A percentile compares a stretch with the other conserved stretches of the same genome.
phyloP scores from a whole-genome alignment of 805 yeast genomes.

The Sugiyamaella floridensis region DNA sequence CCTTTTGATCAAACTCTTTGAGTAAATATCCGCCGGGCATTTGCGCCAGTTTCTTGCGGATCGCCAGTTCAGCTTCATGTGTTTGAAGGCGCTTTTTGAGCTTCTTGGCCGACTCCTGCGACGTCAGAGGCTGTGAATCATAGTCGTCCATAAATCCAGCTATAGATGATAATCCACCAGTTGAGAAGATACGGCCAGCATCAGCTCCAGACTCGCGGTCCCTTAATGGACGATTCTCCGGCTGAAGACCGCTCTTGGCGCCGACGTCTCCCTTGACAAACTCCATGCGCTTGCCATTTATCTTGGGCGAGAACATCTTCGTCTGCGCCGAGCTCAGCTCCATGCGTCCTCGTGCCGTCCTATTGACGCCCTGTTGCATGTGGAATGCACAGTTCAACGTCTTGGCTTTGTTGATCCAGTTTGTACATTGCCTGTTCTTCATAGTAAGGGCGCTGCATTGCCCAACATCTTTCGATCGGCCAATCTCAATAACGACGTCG shows the following conservation, averaged over 20 bases:
- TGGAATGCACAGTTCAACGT: conserved; percentile 67
- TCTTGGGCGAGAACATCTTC: conserved; percentile 51
- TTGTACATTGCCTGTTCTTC: conserved; percentile 48
- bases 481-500: conserved; percentile 63
- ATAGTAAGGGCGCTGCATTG: conserved; percentile 49
- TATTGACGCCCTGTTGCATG: conserved; percentile 47
- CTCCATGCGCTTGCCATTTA: conserved; percentile 16
- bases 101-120: conserved; percentile 25
- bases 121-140: neutral
- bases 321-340: conserved; percentile 60
- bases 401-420: conserved; percentile 50
- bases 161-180: neutral
- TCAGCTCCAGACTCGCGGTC: neutral
- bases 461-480: conserved; percentile 60
- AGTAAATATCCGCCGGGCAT: conserved; percentile 23
- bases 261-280: neutral
- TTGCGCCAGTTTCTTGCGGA: conserved; percentile 31
- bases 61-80: conserved; percentile 24
- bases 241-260: conserved; percentile 8
- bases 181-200: conserved; percentile 14
- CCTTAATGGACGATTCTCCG: neutral
- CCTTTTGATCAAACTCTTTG: conserved; percentile 20
- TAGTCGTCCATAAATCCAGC: conserved; percentile 3
- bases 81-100: conserved; percentile 21
- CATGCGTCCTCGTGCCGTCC: conserved; percentile 55